Evolutionary conservation across 352 stramenopile genomes (phyloP), one percentile per base, ranked within the genome.

Genomic region (Phytophthora sojae): DNA sequence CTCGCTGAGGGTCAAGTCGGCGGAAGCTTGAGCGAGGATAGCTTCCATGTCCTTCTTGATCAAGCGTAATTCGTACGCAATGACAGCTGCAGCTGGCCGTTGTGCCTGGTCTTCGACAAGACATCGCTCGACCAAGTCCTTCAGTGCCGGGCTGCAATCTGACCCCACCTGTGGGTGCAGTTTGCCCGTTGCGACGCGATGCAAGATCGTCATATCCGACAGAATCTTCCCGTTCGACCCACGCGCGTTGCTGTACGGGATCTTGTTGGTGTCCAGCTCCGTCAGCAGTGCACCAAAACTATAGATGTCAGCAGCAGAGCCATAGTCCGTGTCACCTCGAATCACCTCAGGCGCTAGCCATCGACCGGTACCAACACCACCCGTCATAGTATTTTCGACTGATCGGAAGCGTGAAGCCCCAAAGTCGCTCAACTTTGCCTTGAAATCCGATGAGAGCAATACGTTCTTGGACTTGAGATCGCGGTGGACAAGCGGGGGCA

Each of bases 321-420:
- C 66, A 19, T 80, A 77, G 59, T 71, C 59, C 8, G 30, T 67
- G 15, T 80, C 63, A 0, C 77, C 69, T 5, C 69, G 52, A 58
- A 89, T 77, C 39, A 86, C 76, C 19, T 89, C 79, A 0, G 80
- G 81, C 6, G 81, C 76, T 14, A 88, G 42, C 81, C 81, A 85
- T 11, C 71, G 67, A 29, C 68, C 72, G 4, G 78, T 86, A 6
- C 67, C 74, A 30, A 82, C 69, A 26, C 73, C 75, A 8, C 57
- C 47, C 21, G 76, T 80, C 72, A 82, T 82, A 0, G 71, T 78
- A 44, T 78, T 79, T 30, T 75, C 66, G 14, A 79, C 70, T 2
- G 71, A 76, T 21, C 81, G 75, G 59, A 80, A 79, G 1, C 75
- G 67, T 0, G 80, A 83, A 17, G 76, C 65, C 26, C 77, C 80